phyloP scores from a whole-genome alignment of 2,329 filamentous ascomycete species.

The Seiridium cupressi region DNA sequence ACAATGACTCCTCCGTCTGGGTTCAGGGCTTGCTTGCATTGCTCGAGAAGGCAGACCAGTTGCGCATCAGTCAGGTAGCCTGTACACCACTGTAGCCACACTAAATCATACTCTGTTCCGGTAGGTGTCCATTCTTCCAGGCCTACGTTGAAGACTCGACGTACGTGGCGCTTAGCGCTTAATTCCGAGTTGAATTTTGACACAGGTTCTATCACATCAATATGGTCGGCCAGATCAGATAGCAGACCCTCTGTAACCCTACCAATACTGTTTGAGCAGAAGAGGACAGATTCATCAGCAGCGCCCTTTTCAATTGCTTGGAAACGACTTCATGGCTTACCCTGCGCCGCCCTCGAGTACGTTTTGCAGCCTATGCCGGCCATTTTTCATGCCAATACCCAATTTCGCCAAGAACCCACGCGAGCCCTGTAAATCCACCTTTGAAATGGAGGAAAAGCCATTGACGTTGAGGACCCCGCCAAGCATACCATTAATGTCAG shows the following conservation, averaged over 20 bases:
- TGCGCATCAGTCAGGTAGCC: constrained; percentile 77
- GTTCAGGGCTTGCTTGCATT: constrained; percentile 48
- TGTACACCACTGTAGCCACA: constrained; percentile 92
- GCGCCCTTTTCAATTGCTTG: not conserved
- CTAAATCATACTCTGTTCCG: constrained; percentile 66
- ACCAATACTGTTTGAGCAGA: constrained; percentile 60
- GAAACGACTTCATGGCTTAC: constrained; percentile 23
- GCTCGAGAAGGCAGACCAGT: constrained; percentile 63
- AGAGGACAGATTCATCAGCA: not conserved
- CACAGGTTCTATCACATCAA: constrained; percentile 66
- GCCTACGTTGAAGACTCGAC: constrained; percentile 67
- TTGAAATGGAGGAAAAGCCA: constrained; percentile 59
- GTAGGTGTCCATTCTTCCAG: constrained; percentile 67
- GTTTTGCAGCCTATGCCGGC: constrained; percentile 23
- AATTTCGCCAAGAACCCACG: constrained; percentile 71
- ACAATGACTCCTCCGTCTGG: constrained; percentile 55
- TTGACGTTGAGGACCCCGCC: constrained; percentile 43
- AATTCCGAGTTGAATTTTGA: constrained; percentile 73
- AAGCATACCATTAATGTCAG: constrained; percentile 69
- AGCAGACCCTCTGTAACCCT: constrained; percentile 78
- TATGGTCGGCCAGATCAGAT: constrained; percentile 72
- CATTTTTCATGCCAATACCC: constrained; percentile 39
- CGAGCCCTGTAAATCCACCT: constrained; percentile 69
- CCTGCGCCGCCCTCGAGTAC: constrained; percentile 41
- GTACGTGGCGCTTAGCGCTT: constrained; percentile 53